Base-by-base conservation (phyloP, 2,329 filamentous ascomycete species). In the Aspergillus luchuensis region DNA sequence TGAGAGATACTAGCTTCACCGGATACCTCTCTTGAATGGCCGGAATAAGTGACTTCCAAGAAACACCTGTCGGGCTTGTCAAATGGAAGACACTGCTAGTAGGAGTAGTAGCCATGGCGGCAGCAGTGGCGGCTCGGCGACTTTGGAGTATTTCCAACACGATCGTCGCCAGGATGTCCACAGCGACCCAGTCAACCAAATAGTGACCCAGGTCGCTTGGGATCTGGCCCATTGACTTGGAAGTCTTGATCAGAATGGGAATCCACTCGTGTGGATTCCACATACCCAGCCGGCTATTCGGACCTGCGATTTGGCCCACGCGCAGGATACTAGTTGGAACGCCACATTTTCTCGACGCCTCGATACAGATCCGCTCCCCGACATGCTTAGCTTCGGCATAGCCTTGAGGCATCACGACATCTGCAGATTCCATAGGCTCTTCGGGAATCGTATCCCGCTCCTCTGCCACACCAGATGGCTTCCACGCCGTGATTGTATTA, bases 231-330 rank as follows among this genome's bases (percentile, higher is more conserved):
- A 87, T 71, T 56, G 80, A 72, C 8, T 81, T 69, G 0, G 83
- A 86, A 55, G 81, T 84, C 0, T 78, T 75, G 21, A 79, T 62
- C 11, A 80, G 61, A 17, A 66, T 71, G 0, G 85, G 86, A 2
- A 87, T 69, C 81, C 84, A 87, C 62, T 88, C 85, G 8, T 83
- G 78, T 33, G 71, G 74, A 62, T 84, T 86, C 85, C 85, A 88
- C 33, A 57, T 6, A 2, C 50, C 50, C 30, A 13, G 8, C 21
- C 17, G 33, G 3, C 25, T 23, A 17, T 39, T 17, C 4, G 68
- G 62, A 2, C 75, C 75, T 3, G 66, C 69, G 19, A 77, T 66
- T 58, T 77, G 75, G 6, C 75, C 75, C 3, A 76, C 66, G 1
- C 75, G 72, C 17, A 65, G 57, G 15, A 74, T 62, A 4, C 50